Evolutionary conservation across 2,329 filamentous ascomycete genomes (phyloP), one percentile per base, ranked within the genome.

Genomic region (Polychaeton citri): DNA sequence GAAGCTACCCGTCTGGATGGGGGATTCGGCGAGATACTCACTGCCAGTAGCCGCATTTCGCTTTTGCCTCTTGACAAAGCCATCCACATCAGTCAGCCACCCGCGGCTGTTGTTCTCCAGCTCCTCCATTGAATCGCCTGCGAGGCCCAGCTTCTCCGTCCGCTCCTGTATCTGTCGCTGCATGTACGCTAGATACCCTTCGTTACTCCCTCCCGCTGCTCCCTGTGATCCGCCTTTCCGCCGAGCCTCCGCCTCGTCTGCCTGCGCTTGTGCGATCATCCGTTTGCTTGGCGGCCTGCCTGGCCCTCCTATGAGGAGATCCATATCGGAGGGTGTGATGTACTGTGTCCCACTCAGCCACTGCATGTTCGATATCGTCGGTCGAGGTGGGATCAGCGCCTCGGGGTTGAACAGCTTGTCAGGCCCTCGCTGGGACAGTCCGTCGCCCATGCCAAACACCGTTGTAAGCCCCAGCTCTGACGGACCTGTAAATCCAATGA

Each of bases 261-360:
- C 72, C 1, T 76, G 79, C 21, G 81, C 73, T 34, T 90, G 86
- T 2, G 79, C 81, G 33, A 90, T 58, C 82, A 92, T 92, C 21
- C 81, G 76, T 60, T 92, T 92, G 41, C 82, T 90, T 1, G 85
- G 79, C 3, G 88, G 90, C 2, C 90, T 74, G 51, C 90, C 81
- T 2, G 86, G 79, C 0, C 88, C 88, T 34, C 88, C 85, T 40
- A 98, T 90, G 2, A 98, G 66, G 2, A 94, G 62, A 52, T 96
- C 90, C 51, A 98, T 76, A 50, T 98, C 90, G 2, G 78, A 69
- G 0, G 84, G 80, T 2, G 84, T 85, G 32, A 98, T 72, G 49
- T 92, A 81, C 58, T 95, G 88, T 1, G 88, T 96, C 3, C 90
- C 90, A 0, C 86, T 81, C 35, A 98, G 85, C 90, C 90, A 98